phyloP scores from a whole-genome alignment of 2,329 filamentous ascomycete genomes.

The Endoconidiophora polonica region DNA sequence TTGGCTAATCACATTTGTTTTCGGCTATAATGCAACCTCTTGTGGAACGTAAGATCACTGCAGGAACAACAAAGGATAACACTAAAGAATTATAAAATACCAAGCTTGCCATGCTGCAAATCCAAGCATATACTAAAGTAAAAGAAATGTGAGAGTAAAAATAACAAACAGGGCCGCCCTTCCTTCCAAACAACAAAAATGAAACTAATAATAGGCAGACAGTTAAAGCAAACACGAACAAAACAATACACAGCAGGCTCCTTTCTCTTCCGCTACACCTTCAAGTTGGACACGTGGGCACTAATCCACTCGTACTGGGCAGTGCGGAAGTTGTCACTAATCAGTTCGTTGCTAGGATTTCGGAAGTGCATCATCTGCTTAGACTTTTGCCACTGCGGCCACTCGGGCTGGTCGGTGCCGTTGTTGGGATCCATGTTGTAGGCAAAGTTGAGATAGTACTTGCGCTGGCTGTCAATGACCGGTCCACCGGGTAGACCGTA shows the following conservation, averaged over 20 bases:
- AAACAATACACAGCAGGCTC: too few species aligned
- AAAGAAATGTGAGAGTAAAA: not conserved
- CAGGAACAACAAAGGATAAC: too few species aligned
- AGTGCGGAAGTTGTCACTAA: constrained; percentile 15
- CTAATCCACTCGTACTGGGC: constrained; percentile 14
- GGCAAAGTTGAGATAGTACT: constrained; percentile 43
- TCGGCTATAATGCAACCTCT: too few species aligned
- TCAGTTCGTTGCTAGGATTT: constrained; percentile 10
- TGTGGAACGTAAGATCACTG: too few species aligned
- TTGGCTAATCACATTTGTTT: too few species aligned
- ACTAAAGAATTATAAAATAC: too few species aligned
- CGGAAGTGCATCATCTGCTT: constrained; percentile 20
- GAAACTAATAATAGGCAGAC: not conserved
- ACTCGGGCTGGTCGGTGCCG: constrained; percentile 18
- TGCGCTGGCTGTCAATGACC: constrained; percentile 29
- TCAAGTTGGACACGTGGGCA: constrained; percentile 1
- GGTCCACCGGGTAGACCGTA: constrained; percentile 32
- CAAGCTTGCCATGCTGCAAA: too few species aligned
- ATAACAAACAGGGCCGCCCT: not conserved
- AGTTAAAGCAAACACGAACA: too few species aligned
- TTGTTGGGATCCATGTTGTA: constrained; percentile 39
- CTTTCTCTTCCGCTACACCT: constrained; percentile 10
- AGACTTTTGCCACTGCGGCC: constrained; percentile 25
- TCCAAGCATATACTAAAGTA: too few species aligned
- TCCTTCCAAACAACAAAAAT: not conserved